phyloP scores from a whole-genome alignment of 2,329 filamentous ascomycete species.

The Lecanicillium sp. region DNA sequence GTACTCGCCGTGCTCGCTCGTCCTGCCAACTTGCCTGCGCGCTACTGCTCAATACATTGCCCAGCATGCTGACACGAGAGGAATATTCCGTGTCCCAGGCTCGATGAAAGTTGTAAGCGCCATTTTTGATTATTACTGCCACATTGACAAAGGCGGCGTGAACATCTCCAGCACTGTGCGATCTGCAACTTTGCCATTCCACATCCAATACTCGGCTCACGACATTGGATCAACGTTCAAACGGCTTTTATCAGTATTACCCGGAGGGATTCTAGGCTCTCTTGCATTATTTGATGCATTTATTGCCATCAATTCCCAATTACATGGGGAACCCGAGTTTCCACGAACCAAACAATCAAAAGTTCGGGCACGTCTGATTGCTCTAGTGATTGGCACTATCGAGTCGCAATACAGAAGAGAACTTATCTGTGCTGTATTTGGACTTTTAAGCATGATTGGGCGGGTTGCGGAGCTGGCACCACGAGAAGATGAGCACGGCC shows the following conservation, averaged over 20 bases:
- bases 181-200: constrained; percentile 48
- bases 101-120: constrained; percentile 46
- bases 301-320: constrained; percentile 49
- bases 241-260: constrained; percentile 51
- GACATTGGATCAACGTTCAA: constrained; percentile 64
- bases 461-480: constrained; percentile 44
- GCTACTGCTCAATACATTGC: constrained; percentile 57
- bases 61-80: constrained; percentile 45
- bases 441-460: constrained; percentile 53
- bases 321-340: constrained; percentile 42
- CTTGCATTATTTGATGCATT: constrained; percentile 53
- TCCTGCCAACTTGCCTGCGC: constrained; percentile 57
- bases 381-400: constrained; percentile 52
- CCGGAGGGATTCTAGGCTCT: constrained; percentile 59
- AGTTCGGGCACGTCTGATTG: constrained; percentile 56
- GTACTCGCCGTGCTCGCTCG: constrained; percentile 46
- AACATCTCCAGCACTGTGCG: constrained; percentile 50
- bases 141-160: constrained; percentile 34
- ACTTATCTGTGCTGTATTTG: constrained; percentile 59
- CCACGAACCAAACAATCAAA: constrained; percentile 45
- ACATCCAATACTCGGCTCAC: constrained; percentile 51
- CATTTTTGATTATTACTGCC: constrained; percentile 57
- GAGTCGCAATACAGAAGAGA: constrained; percentile 52
- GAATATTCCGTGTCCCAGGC: constrained; percentile 56
- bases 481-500: constrained; percentile 42